phyloP scores from a whole-genome alignment of 2,329 filamentous ascomycete species.

The Rhynchosporium graminicola region DNA sequence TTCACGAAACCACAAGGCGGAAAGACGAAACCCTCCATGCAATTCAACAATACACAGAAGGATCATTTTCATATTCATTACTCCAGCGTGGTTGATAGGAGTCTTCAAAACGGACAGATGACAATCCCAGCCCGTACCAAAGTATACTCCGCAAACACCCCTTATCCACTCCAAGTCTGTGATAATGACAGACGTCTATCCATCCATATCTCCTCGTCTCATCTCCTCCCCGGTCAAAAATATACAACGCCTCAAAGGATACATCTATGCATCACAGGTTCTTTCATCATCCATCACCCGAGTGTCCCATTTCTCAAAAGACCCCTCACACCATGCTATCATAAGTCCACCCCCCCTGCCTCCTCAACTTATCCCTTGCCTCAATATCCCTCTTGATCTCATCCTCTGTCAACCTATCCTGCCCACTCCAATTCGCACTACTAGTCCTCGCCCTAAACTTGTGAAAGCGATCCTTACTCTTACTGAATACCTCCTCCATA shows the following conservation, averaged over 20 bases:
- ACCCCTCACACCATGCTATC: conserved; percentile 38
- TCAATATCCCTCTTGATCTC: conserved; percentile 80
- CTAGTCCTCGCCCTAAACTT: conserved; percentile 90
- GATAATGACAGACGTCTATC: background rate
- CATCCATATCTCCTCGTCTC: background rate
- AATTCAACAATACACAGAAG: background rate
- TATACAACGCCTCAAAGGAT: conserved; percentile 13
- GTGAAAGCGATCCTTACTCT: conserved; percentile 81
- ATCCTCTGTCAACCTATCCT: conserved; percentile 82
- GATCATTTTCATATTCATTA: conserved; percentile 23
- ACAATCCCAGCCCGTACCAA: background rate
- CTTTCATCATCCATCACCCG: background rate
- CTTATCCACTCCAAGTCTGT: background rate
- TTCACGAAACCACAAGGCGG: background rate
- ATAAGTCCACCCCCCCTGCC: conserved; percentile 85
- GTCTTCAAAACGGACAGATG: background rate
- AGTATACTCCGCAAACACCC: conserved; percentile 10
- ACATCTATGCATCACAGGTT: background rate
- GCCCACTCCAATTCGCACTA: conserved; percentile 88
- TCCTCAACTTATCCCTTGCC: conserved; percentile 74
- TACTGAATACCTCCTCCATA: conserved; percentile 95
- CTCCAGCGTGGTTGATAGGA: conserved; percentile 11
- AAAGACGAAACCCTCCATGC: background rate
- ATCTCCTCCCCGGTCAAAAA: background rate
- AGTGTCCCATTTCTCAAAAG: background rate